phyloP scores from a whole-genome alignment of 2,329 filamentous ascomycete species.

The Colletotrichum sp. region DNA sequence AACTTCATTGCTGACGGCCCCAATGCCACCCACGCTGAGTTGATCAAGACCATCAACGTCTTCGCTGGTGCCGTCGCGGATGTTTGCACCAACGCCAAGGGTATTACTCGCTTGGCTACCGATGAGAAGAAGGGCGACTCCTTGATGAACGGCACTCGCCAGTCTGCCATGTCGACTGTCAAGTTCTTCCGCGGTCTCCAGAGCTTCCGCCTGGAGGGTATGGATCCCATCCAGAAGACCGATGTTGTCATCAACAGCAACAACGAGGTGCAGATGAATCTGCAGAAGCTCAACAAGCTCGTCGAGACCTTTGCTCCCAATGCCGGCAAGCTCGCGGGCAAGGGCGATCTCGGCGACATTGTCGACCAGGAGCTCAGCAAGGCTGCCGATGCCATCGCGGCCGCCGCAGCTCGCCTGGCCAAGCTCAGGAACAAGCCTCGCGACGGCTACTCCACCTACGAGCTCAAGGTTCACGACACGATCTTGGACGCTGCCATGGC shows the following conservation, averaged over 20 bases:
- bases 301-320: conserved; percentile 91
- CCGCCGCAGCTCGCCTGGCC: conserved; percentile 84
- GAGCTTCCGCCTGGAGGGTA: conserved; percentile 89
- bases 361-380: conserved; percentile 92
- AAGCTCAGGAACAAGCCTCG: conserved; percentile 97
- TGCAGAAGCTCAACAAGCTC: conserved; percentile 92
- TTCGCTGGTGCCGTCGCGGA: conserved; percentile 92
- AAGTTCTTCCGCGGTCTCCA: conserved; percentile 94
- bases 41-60: conserved; percentile 90
- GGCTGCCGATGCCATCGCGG: conserved; percentile 93
- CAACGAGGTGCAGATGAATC: conserved; percentile 91
- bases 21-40: conserved; percentile 84
- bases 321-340: conserved; percentile 77
- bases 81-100: conserved; percentile 95
- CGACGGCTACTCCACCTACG: conserved; percentile 94
- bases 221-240: conserved; percentile 91
- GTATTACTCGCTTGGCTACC: conserved; percentile 87
- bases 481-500: conserved; percentile 93
- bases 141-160: conserved; percentile 79
- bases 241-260: conserved; percentile 98
- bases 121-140: conserved; percentile 95
- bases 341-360: conserved; percentile 89
- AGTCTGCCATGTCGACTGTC: conserved; percentile 85
- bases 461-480: conserved; percentile 92
- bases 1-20: conserved; percentile 98